phyloP scores from a whole-genome alignment of 768 basidiomycete genomes.

The Pleurotus sapidus region DNA sequence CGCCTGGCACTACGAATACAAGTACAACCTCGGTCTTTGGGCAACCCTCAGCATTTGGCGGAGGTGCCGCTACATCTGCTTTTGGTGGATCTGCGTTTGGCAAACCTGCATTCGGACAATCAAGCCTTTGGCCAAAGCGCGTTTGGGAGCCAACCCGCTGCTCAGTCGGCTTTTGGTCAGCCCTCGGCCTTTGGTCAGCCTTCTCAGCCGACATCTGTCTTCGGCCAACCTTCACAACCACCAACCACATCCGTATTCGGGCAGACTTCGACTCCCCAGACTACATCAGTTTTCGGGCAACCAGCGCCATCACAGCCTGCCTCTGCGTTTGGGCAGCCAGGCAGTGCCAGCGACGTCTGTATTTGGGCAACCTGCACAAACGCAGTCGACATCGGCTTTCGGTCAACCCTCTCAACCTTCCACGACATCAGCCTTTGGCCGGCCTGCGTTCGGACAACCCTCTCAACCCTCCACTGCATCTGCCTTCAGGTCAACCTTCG shows the following conservation, averaged over 20 bases:
- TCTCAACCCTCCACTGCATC: slow-evolving; percentile 18
- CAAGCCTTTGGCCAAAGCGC: slow-evolving; percentile 24
- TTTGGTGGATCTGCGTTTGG: slow-evolving; percentile 37
- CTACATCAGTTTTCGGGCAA: slow-evolving; percentile 25
- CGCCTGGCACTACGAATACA: slow-evolving; percentile 17
- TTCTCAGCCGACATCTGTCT: neutral
- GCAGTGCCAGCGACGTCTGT: slow-evolving; percentile 10
- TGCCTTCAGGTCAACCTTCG: slow-evolving; percentile 24
- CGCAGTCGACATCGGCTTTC: slow-evolving; percentile 40
- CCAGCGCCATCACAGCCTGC: slow-evolving; percentile 6
- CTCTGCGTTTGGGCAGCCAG: slow-evolving; percentile 26
- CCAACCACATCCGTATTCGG: slow-evolving; percentile 26
- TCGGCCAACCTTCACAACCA: neutral
- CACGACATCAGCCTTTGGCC: slow-evolving; percentile 26
- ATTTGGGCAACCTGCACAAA: slow-evolving; percentile 25
- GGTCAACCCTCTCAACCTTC: slow-evolving; percentile 17
- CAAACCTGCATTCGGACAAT: slow-evolving; percentile 28
- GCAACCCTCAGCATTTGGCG: slow-evolving; percentile 19
- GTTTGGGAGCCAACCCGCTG: slow-evolving; percentile 31
- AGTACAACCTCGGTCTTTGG: slow-evolving; percentile 27
- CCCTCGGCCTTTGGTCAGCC: slow-evolving; percentile 11
- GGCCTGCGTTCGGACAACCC: neutral
- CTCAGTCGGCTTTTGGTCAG: slow-evolving; percentile 26
- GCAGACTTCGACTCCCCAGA: slow-evolving; percentile 10
- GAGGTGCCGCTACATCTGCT: slow-evolving; percentile 18